Evolutionary conservation across 176 grass and related monocot species (phyloP), one percentile per base, ranked within the genome.

Genomic region (Saccharum spontaneum): DNA sequence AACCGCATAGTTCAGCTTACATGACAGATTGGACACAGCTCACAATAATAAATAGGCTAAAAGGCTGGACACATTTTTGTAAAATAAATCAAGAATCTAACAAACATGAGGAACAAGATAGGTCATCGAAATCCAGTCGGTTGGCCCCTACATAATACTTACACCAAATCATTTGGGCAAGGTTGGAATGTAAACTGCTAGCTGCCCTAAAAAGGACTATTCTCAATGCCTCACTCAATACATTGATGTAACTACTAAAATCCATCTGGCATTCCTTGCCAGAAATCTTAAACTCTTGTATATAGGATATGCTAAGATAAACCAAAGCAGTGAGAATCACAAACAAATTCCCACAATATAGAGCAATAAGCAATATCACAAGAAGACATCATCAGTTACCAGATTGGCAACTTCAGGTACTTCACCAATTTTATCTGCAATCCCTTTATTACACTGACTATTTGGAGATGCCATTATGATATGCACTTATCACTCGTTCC

Each of bases 331-430:
- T 2, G 22, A 67, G 16, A 49, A 80, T 49, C 9, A 20, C 78
- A 36, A 68, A 67, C 41, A 65, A 31, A 65, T 45, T 79, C n/a
- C 15, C 23, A 79, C 39, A 79, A 44, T 65, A 62, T 79, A 45
- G 38, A 68, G 78, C 17, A 34, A 48, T 8, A 23, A 62, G 33
- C 37, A 63, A 78, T 38, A 63, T 78, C 54, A 61, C 40, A 49
- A 14, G 13, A 30, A 50, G 43, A 67, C 60, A 9, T 46, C 78
- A 49, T 80, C 15, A 26, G 17, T 49, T 4, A 68, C 41, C 16
- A 68, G 62, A 80, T 49, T 66, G 61, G 26, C 43, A 68, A 80
- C 28, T 48, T 80, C 26, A 67, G 63, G 41, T n/a, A 67, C 16
- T 67, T 67, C 10, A 33, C 41, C 10, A 69, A 49, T 52, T 12